These are phyloP conservation scores for Suillus subalutaceus DNA, from an alignment of 768 basidiomycete genomes.

Conservation along the genomic window DNA sequence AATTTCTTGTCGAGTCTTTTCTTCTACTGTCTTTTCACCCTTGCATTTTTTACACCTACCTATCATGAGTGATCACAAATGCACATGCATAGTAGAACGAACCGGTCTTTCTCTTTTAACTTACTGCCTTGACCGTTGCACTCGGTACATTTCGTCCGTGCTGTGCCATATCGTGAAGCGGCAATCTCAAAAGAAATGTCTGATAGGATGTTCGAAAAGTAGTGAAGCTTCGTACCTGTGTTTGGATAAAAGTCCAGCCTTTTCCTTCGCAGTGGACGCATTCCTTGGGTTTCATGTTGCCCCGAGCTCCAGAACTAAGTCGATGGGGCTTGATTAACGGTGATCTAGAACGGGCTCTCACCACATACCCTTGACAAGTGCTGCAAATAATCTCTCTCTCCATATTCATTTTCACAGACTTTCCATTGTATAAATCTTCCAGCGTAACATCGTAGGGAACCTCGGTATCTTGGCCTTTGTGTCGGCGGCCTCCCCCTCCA, in stretches of 20 bases:
- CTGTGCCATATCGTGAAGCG: constrained; percentile 49
- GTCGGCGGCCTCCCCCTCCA: constrained; percentile 49
- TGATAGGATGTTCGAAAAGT: not conserved
- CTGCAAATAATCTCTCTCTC: constrained; percentile 83
- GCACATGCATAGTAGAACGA: constrained; percentile 20
- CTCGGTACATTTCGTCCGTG: constrained; percentile 62
- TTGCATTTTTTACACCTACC: constrained; percentile 95
- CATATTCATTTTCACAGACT: constrained; percentile 84
- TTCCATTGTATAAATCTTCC: constrained; percentile 93
- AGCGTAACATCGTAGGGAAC: constrained; percentile 85
- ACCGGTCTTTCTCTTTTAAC: constrained; percentile 85
- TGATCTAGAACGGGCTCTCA: constrained; percentile 11
- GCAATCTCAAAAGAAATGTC: constrained; percentile 37
- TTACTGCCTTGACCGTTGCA: constrained; percentile 73
- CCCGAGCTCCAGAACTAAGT: constrained; percentile 76
- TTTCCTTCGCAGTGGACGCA: constrained; percentile 85
- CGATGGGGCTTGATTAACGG: constrained; percentile 14
- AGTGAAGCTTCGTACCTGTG: constrained; percentile 41
- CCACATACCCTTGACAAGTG: constrained; percentile 74
- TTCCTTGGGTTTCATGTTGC: constrained; percentile 80
- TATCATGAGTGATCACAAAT: constrained; percentile 12
- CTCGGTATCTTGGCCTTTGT: constrained; percentile 72
- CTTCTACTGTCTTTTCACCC: constrained; percentile 78
- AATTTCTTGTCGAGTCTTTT: constrained; percentile 89
- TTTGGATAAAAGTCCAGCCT: constrained; percentile 69